Evolutionary conservation across 768 basidiomycete genomes (phyloP).

Genomic region (Lactarius akahatsu): DNA sequence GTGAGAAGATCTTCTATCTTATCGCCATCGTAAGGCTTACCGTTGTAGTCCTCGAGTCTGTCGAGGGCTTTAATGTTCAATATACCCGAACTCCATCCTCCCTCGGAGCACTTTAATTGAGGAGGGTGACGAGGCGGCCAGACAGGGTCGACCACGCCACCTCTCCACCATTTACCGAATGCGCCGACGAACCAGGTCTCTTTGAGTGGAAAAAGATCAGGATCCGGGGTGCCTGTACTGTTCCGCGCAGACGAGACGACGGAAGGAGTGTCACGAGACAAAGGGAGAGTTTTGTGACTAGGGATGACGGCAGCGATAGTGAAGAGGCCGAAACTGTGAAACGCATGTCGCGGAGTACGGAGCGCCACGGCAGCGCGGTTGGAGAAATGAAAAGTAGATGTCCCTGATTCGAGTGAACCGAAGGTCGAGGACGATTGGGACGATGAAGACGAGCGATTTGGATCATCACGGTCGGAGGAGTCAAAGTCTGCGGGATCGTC

Average conservation of each 20-base stretch:
- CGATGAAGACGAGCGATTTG: conserved; percentile 33
- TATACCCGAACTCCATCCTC: conserved; percentile 77
- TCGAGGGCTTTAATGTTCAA: conserved; percentile 73
- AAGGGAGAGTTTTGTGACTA: conserved; percentile 35
- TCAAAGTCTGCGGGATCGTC: conserved; percentile 66
- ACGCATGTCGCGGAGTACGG: conserved; percentile 86
- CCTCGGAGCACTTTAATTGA: conserved; percentile 60
- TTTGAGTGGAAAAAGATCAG: conserved; percentile 53
- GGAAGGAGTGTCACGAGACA: conserved; percentile 22
- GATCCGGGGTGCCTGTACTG: conserved; percentile 32
- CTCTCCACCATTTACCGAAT: conserved; percentile 91
- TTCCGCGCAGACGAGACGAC: conserved; percentile 16
- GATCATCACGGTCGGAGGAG: conserved; percentile 35
- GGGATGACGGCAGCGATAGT: conserved; percentile 80
- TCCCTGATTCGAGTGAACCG: conserved; percentile 31
- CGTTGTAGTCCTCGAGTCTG: conserved; percentile 62
- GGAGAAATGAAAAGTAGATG: conserved; percentile 76
- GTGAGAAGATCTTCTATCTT: conserved; percentile 33
- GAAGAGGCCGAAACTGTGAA: conserved; percentile 83
- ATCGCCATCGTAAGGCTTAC: conserved; percentile 43
- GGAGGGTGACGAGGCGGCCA: conserved; percentile 59
- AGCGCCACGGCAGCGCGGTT: conserved; percentile 91
- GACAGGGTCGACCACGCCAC: conserved; percentile 78
- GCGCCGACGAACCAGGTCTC: conserved; percentile 90
- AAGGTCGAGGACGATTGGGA: conserved; percentile 25